Conservation (phyloP, 108 stramenopile species). For the Fragilaria crotonensis region DNA sequence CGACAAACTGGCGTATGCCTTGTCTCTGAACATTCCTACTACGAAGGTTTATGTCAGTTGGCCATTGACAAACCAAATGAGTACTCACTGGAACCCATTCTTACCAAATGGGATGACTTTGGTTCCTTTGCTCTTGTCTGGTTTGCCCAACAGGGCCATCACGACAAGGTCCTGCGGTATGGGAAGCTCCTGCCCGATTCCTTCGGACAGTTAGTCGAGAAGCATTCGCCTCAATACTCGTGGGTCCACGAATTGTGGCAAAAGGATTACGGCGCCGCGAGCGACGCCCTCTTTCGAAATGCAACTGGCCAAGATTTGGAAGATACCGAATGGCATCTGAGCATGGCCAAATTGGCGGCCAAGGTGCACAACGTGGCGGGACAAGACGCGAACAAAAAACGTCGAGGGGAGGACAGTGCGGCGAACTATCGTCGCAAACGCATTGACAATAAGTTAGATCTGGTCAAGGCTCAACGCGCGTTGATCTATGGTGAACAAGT, state of each 20-base stretch:
- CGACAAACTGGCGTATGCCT: neutral
- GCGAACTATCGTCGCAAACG: neutral
- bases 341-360: neutral
- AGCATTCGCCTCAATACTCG: neutral
- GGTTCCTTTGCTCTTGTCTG: neutral
- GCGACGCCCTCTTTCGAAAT: neutral
- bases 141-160: neutral
- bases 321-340: neutral
- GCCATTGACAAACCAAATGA: neutral
- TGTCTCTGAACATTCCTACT: neutral
- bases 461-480: neutral
- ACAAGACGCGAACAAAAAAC: neutral
- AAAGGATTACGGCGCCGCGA: neutral
- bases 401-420: neutral
- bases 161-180: neutral
- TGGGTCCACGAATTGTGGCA: neutral
- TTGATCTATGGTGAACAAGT: neutral
- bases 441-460: neutral
- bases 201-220: neutral
- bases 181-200: neutral
- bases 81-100: neutral
- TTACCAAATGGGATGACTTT: neutral
- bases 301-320: neutral
- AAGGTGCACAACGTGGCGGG: neutral
- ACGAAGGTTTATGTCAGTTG: conserved; percentile 1